These are phyloP conservation scores for Venustampulla echinocandica DNA, from an alignment of 495 filamentous ascomycete species.

Conservation along the genomic window DNA sequence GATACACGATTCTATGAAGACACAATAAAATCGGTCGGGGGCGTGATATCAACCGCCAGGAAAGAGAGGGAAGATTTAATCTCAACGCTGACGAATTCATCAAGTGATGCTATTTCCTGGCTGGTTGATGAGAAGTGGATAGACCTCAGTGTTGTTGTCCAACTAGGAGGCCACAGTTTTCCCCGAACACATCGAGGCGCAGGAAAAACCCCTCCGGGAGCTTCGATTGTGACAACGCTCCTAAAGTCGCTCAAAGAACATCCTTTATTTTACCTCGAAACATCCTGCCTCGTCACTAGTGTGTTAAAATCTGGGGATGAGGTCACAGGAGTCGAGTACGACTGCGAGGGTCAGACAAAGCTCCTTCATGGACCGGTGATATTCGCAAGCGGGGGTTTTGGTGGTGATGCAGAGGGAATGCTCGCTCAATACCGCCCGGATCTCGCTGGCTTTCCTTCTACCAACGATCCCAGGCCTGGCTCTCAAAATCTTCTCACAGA, in stretches of 20 bases:
- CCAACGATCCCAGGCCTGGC: slow-evolving; percentile 46
- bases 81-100: slow-evolving; percentile 30
- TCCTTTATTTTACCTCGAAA: slow-evolving; percentile 37
- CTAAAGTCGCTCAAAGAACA: slow-evolving; percentile 34
- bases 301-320: slow-evolving; percentile 25
- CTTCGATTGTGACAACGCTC: slow-evolving; percentile 42
- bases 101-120: slow-evolving; percentile 40
- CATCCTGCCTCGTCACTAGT: slow-evolving; percentile 35
- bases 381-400: slow-evolving; percentile 50
- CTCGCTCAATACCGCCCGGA: slow-evolving; percentile 47
- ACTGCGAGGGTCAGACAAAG: slow-evolving; percentile 19
- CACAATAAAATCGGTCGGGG: slow-evolving; percentile 39
- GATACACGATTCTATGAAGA: slow-evolving; percentile 42
- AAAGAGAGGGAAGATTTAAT: slow-evolving; percentile 36
- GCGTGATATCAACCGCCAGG: neutral
- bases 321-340: slow-evolving; percentile 22
- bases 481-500: slow-evolving; percentile 37
- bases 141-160: slow-evolving; percentile 44
- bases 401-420: slow-evolving; percentile 45
- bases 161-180: slow-evolving; percentile 43
- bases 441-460: slow-evolving; percentile 47
- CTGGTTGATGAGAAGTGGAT: slow-evolving; percentile 41
- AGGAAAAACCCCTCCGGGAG: slow-evolving; percentile 42
- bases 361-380: slow-evolving; percentile 42
- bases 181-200: slow-evolving; percentile 47